A percentile compares a stretch with the other conserved stretches of the same genome.
Evolutionary conservation across 768 basidiomycete species (phyloP).

Genomic region (Rhodotorula kratochvilovae): DNA sequence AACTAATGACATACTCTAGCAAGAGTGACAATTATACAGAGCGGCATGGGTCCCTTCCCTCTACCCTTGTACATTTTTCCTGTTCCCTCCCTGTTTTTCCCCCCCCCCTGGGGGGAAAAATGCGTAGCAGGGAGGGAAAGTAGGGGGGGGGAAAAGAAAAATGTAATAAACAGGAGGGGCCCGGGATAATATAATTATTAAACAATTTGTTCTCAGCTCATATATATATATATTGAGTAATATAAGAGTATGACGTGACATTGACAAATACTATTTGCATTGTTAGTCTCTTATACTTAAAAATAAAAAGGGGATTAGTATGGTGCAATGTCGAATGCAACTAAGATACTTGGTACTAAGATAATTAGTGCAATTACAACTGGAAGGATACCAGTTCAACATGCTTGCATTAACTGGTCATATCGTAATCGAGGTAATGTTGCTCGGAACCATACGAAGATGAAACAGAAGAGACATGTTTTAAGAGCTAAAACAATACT

Average conservation of each 20-base stretch:
- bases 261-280: not conserved
- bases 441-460: slow-evolving; percentile 43
- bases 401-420: slow-evolving; percentile 27
- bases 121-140: too few species aligned
- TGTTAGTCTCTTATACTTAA: not conserved
- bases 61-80: too few species aligned
- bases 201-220: too few species aligned
- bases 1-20: too few species aligned
- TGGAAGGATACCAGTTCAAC: slow-evolving; percentile 30
- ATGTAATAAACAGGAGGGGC: too few species aligned
- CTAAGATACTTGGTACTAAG: slow-evolving; percentile 28
- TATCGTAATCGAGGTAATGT: slow-evolving; percentile 37
- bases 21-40: too few species aligned
- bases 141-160: too few species aligned
- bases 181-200: too few species aligned
- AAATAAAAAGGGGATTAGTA: slow-evolving; percentile 9
- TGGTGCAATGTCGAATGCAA: slow-evolving; percentile 19
- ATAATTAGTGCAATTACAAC: slow-evolving; percentile 39
- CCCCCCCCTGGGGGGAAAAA: too few species aligned
- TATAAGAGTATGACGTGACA: not conserved
- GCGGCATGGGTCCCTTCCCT: too few species aligned
- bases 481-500: slow-evolving; percentile 42
- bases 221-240: too few species aligned
- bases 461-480: slow-evolving; percentile 41
- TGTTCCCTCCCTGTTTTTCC: too few species aligned